phyloP scores from a whole-genome alignment of 2,329 filamentous ascomycete genomes.

The Botrytis byssoidea region DNA sequence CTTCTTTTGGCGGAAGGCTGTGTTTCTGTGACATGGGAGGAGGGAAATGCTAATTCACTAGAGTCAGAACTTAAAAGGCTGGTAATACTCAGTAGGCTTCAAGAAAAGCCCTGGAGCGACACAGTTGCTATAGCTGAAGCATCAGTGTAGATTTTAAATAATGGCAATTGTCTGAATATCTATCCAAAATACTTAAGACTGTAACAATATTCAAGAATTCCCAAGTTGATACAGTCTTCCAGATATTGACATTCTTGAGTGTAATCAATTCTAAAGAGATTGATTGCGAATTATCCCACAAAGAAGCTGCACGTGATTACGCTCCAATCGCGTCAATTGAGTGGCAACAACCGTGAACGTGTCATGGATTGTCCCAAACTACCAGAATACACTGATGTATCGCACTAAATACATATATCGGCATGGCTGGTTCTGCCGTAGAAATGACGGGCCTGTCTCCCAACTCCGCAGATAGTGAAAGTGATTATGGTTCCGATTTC shows the following conservation, averaged over 20 bases:
- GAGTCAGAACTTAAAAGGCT: not conserved
- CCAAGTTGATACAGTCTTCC: not conserved
- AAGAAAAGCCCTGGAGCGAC: not conserved
- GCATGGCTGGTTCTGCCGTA: conserved; percentile 33
- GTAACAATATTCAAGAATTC: not conserved
- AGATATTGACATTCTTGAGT: not conserved
- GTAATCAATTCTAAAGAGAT: not conserved
- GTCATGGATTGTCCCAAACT: not conserved
- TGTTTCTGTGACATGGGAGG: not conserved
- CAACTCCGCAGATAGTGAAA: conserved; percentile 45
- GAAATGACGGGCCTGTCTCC: not conserved
- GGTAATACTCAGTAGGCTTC: not conserved
- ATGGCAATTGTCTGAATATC: not conserved
- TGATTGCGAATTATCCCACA: not conserved
- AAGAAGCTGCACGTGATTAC: not conserved
- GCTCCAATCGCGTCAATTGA: not conserved
- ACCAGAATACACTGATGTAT: conserved; percentile 22
- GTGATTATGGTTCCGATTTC: conserved; percentile 65
- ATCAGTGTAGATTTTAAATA: not conserved
- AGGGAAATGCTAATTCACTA: not conserved
- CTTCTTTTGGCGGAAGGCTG: not conserved
- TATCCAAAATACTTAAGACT: not conserved
- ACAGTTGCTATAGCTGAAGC: not conserved
- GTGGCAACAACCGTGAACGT: not conserved
- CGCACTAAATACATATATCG: conserved; percentile 18